Conservation (phyloP, 2,329 filamentous ascomycete genomes). For the Aspergillus hortae region DNA sequence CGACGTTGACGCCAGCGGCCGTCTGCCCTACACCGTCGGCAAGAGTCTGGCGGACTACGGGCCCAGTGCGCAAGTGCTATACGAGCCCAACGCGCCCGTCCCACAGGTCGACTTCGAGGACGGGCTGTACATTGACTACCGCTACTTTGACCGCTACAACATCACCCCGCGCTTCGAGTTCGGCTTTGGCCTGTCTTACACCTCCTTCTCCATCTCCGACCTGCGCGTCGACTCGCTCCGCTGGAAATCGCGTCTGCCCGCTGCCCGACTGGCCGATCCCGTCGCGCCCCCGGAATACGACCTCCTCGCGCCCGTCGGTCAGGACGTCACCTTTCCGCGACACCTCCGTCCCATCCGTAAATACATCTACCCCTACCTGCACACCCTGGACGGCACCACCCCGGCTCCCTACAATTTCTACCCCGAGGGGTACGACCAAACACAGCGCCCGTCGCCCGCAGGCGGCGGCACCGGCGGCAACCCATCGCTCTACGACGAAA, state of each 20-base stretch:
- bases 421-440: conserved; percentile 54
- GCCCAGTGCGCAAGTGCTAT: conserved; percentile 64
- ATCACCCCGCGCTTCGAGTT: conserved; percentile 80
- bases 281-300: conserved; percentile 55
- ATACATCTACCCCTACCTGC: conserved; percentile 71
- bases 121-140: conserved; percentile 84
- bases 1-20: conserved; percentile 72
- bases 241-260: conserved; percentile 47
- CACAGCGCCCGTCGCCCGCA: conserved; percentile 55
- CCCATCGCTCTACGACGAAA: conserved; percentile 49
- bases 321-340: conserved; percentile 59
- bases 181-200: conserved; percentile 81
- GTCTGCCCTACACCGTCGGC: conserved; percentile 82
- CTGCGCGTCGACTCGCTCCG: conserved; percentile 47
- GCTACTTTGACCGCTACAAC: conserved; percentile 74
- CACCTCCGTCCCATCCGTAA: conserved; percentile 61
- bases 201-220: conserved; percentile 62
- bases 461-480: conserved; percentile 59
- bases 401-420: conserved; percentile 44
- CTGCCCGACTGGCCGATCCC: conserved; percentile 37
- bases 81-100: conserved; percentile 63
- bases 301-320: conserved; percentile 51
- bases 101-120: conserved; percentile 83
- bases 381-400: conserved; percentile 47
- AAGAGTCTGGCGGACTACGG: conserved; percentile 74